Evolutionary conservation across 2,329 filamentous ascomycete species (phyloP).

Genomic region (Penicillium sp.): DNA sequence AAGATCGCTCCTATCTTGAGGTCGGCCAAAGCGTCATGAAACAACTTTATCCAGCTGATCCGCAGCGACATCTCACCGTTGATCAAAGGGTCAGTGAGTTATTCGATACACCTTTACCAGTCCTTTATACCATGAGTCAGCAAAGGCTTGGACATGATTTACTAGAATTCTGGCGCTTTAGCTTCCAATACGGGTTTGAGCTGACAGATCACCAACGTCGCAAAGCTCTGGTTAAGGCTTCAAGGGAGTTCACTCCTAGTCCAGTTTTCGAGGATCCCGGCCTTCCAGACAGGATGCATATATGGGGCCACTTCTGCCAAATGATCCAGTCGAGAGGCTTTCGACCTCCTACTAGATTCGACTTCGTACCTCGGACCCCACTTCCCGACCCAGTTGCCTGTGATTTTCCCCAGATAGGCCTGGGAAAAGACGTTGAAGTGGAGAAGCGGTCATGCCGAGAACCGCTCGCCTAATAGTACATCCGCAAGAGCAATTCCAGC

Average conservation of each 20-base stretch:
- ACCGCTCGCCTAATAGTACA: too few species aligned
- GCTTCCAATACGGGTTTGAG: conserved; percentile 22
- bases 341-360: neutral
- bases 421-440: conserved; percentile 1
- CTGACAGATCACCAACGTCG: neutral
- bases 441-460: too few species aligned
- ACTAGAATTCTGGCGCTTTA: conserved; percentile 22
- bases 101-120: conserved; percentile 4
- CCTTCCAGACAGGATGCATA: neutral
- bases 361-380: neutral
- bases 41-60: neutral
- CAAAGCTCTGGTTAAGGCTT: neutral
- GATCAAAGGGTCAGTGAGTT: conserved; percentile 7
- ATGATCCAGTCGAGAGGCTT: neutral
- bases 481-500: too few species aligned
- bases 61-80: conserved; percentile 11
- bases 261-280: neutral
- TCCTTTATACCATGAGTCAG: neutral
- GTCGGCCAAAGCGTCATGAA: conserved; percentile 16
- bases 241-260: neutral
- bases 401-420: neutral
- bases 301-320: neutral
- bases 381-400: neutral
- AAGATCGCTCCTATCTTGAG: conserved; percentile 18
- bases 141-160: conserved; percentile 4